These are phyloP conservation scores for Phytophthora parvispora DNA, from an alignment of 352 stramenopile genomes.

Conservation along the genomic window DNA sequence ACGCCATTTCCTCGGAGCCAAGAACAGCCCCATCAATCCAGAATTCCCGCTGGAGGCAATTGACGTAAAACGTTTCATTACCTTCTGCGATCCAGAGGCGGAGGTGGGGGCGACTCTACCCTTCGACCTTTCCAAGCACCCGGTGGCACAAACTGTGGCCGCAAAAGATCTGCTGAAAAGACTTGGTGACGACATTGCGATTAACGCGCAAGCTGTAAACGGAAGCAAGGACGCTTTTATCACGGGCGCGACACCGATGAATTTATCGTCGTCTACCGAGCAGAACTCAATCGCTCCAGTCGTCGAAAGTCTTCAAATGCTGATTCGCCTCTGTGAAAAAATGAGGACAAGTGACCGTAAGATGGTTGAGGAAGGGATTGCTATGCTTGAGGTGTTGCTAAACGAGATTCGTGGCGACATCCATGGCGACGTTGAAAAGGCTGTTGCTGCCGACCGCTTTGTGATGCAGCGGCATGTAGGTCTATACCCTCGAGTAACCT, in stretches of 20 bases:
- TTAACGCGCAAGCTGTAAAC: conserved; percentile 80
- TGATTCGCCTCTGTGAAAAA: conserved; percentile 63
- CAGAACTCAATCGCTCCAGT: conserved; percentile 12
- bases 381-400: conserved; percentile 52
- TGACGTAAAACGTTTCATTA: conserved; percentile 76
- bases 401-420: conserved; percentile 62
- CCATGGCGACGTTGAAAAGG: conserved; percentile 23
- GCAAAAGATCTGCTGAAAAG: conserved; percentile 95
- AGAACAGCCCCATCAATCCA: conserved; percentile 59
- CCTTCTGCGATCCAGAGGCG: conserved; percentile 75
- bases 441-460: conserved; percentile 51
- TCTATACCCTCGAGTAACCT: conserved; percentile 68
- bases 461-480: conserved; percentile 68
- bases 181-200: conserved; percentile 94
- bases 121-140: conserved; percentile 94
- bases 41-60: conserved; percentile 82
- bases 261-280: conserved; percentile 37
- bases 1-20: conserved; percentile 43
- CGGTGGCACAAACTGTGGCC: conserved; percentile 92
- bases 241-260: conserved; percentile 62
- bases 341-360: conserved; percentile 65
- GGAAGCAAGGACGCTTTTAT: conserved; percentile 83
- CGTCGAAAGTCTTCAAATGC: conserved; percentile 46
- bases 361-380: conserved; percentile 64
- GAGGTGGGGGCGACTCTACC: conserved; percentile 73